Evolutionary conservation across 768 basidiomycete species (phyloP), one percentile per base, ranked within the genome.

Genomic region (Boletus vermiculosoides): DNA sequence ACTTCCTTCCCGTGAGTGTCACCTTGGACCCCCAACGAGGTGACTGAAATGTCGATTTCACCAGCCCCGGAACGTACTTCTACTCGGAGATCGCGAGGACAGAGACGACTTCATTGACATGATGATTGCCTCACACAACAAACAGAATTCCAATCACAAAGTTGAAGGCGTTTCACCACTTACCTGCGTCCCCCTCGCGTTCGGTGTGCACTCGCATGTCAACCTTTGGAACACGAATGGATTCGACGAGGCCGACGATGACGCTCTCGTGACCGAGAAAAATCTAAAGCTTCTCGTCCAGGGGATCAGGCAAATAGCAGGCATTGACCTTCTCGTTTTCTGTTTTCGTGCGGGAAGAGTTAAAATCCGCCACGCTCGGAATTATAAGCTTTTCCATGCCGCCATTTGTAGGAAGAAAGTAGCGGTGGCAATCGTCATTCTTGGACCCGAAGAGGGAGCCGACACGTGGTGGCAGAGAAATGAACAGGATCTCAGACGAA

Each of bases 381-480:
- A 66, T 45, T 75, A 74, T 45, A 59, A 65, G 28, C 45, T 74
- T 28, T 75, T 76, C 44, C 50, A 60, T 23, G 61, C 62, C 10
- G 68, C 66, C 16, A 64, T 75, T 10, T 76, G 69, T 34, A 58
- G 63, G 41, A 64, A 59, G 51, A 70, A 69, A 25, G 73, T 75
- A 1, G 70, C 68, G 0, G 64, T 69, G 22, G 68, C 67, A 2
- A 39, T 72, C 13, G 65, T 65, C 20, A 50, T 75, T 20, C 69
- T 71, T 8, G 73, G 75, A 25, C 68, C 74, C 52, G 61, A 71
- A 41, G 67, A 72, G 23, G 63, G 51, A 23, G 48, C 54, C 11
- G 11, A 57, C 22, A 45, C 49, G 1, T 70, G 52, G 74, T 76
- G 73, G 74, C 54, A 56, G 40, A 52, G 61, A 42, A 76, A 76